A percentile compares a stretch with the other conserved stretches of the same genome.
phyloP scores from a whole-genome alignment of 2,329 filamentous ascomycete genomes.

The Trichoderma sp. region DNA sequence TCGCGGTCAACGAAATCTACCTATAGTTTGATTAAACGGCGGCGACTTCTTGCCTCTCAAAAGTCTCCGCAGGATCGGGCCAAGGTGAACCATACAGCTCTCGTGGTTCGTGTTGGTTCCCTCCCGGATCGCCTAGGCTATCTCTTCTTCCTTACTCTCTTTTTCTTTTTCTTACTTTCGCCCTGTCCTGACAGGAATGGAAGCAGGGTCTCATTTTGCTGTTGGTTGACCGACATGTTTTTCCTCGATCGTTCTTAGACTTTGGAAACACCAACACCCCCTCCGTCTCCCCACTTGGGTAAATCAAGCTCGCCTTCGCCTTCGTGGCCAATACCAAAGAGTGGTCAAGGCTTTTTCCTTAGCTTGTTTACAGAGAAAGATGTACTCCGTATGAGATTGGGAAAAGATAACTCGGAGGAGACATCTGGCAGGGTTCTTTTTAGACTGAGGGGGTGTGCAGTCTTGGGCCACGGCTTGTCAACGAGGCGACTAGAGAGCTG shows the following conservation, averaged over 20 bases:
- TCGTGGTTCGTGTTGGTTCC: neutral
- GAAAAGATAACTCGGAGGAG: neutral
- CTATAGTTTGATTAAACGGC: slow-evolving; percentile 13
- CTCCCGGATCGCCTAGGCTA: neutral
- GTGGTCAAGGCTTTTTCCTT: slow-evolving; percentile 5
- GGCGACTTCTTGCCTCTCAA: neutral
- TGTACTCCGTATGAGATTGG: slow-evolving; percentile 16
- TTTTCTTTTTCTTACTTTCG: neutral
- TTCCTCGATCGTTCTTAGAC: neutral
- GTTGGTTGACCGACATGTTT: slow-evolving; percentile 7
- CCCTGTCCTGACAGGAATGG: neutral
- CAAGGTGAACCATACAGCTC: neutral
- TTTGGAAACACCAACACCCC: neutral
- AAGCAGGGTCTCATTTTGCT: neutral
- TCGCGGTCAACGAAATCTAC: neutral
- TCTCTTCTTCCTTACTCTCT: neutral
- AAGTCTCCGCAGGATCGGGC: neutral
- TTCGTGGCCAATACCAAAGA: neutral
- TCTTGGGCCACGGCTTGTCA: neutral
- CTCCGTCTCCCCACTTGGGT: slow-evolving; percentile 5
- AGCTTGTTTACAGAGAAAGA: neutral
- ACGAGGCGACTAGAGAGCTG: neutral
- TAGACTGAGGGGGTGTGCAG: neutral
- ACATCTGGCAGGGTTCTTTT: neutral
- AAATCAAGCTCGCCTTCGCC: neutral